phyloP scores from a whole-genome alignment of 768 basidiomycete genomes.

The Mycena vulgaris region DNA sequence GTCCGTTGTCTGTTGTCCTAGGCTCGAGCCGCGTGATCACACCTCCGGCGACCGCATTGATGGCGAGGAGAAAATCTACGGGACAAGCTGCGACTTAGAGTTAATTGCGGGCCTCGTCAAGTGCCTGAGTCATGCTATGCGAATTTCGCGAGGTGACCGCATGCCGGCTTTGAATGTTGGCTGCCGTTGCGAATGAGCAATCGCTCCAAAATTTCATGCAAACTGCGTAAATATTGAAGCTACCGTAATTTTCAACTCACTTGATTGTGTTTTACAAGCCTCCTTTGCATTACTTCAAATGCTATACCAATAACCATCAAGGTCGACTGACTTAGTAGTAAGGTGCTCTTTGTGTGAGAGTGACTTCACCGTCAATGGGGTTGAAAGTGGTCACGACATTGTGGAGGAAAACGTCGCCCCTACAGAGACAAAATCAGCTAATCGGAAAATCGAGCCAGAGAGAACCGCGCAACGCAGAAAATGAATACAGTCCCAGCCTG shows the following conservation, averaged over 20 bases:
- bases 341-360: conserved; percentile 35
- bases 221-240: too few relatives aligned
- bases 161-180: too few relatives aligned
- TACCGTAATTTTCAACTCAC: too few relatives aligned
- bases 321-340: conserved; percentile 24
- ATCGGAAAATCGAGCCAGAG: neutral
- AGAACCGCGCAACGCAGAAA: conserved; percentile 32
- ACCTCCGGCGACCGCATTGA: too few relatives aligned
- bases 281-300: conserved; percentile 1
- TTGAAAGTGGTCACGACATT: conserved; percentile 41
- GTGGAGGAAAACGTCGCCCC: conserved; percentile 38
- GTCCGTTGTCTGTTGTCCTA: neutral
- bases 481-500: conserved; percentile 20
- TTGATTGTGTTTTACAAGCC: neutral
- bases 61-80: too few relatives aligned
- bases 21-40: too few relatives aligned
- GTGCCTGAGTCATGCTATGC: too few relatives aligned
- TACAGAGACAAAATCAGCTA: conserved; percentile 9
- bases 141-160: too few relatives aligned
- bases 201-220: too few relatives aligned
- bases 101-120: too few relatives aligned
- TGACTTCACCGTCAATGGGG: conserved; percentile 29
- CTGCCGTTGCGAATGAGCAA: too few relatives aligned
- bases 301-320: conserved; percentile 15
- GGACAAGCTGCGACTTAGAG: too few relatives aligned